Evolutionary conservation across 129 eudicot species (phyloP).

Genomic region (Pseudognaphalium luteoalbum): DNA sequence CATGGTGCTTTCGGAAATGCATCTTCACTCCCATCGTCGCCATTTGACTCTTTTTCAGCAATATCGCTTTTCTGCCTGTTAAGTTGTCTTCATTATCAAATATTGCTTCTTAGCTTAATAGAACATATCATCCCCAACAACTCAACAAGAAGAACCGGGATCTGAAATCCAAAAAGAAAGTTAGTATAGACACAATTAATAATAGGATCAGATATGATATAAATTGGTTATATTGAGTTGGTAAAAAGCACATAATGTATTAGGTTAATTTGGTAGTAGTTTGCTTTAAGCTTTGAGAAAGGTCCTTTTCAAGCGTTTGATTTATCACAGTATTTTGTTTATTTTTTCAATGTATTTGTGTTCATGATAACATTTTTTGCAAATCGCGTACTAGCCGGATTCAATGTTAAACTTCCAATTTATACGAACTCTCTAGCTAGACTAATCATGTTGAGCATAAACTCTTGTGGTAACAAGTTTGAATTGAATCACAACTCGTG

Average conservation of each 20-base stretch:
- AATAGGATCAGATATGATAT: not conserved
- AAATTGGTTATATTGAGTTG: conserved; percentile 16
- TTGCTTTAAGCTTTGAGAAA: conserved; percentile 26
- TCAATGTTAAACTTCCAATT: too few relatives aligned
- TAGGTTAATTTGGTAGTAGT: conserved; percentile 3
- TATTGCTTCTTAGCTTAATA: too few relatives aligned
- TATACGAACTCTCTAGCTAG: too few relatives aligned
- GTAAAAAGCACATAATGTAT: conserved; percentile 20
- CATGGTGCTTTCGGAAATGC: conserved; percentile 42
- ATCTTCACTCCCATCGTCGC: conserved; percentile 30
- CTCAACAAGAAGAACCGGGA: too few relatives aligned
- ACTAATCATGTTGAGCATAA: too few relatives aligned
- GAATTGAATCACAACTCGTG: too few relatives aligned
- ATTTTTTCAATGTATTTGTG: too few relatives aligned
- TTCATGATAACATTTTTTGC: too few relatives aligned
- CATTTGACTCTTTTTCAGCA: conserved; percentile 10
- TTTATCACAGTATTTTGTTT: not conserved
- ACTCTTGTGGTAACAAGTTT: too few relatives aligned
- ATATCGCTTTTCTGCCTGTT: not conserved
- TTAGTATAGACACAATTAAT: not conserved
- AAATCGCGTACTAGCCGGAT: too few relatives aligned
- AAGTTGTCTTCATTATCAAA: not conserved
- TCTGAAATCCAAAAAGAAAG: too few relatives aligned
- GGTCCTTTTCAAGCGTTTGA: conserved; percentile 6
- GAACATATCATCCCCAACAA: too few relatives aligned